phyloP scores from a whole-genome alignment of 1,139 yeast genomes.

The Debaryomycetaceae sp. region DNA sequence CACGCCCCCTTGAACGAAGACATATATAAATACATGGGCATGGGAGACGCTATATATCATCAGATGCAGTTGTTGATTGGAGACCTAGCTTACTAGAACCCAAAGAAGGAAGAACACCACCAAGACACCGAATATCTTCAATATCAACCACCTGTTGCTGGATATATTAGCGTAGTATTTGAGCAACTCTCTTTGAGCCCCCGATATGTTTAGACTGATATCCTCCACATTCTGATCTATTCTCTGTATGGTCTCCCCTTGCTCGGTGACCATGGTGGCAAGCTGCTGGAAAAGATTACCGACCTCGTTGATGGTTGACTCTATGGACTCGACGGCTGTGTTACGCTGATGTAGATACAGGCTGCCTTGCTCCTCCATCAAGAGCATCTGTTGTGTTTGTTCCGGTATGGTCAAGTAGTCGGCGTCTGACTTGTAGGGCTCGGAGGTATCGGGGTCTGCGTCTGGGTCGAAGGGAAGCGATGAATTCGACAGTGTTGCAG shows the following conservation, averaged over 20 bases:
- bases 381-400: slow-evolving; percentile 69
- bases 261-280: slow-evolving; percentile 97
- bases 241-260: slow-evolving; percentile 92
- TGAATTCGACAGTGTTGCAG: slow-evolving; percentile 13
- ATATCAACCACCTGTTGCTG: slow-evolving; percentile 87
- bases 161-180: slow-evolving; percentile 87
- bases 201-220: slow-evolving; percentile 79
- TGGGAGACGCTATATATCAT: background rate
- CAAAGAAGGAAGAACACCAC: slow-evolving; percentile 73
- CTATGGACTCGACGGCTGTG: slow-evolving; percentile 92
- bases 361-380: slow-evolving; percentile 72
- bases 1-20: background rate
- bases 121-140: slow-evolving; percentile 84
- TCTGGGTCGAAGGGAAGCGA: slow-evolving; percentile 31
- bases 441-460: slow-evolving; percentile 30
- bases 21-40: background rate
- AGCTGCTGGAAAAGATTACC: slow-evolving; percentile 92
- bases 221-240: slow-evolving; percentile 96
- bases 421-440: slow-evolving; percentile 27
- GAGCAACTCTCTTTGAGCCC: slow-evolving; percentile 91
- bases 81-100: slow-evolving; percentile 63
- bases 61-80: background rate
- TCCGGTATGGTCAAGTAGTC: slow-evolving; percentile 61
- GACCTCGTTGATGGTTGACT: slow-evolving; percentile 91
- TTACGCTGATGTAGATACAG: slow-evolving; percentile 80